Percentiles rank a stretch among this genome's conserved stretches.
Conservation (phyloP, 2,329 filamentous ascomycete species). For the Epichloe aotearoae region DNA sequence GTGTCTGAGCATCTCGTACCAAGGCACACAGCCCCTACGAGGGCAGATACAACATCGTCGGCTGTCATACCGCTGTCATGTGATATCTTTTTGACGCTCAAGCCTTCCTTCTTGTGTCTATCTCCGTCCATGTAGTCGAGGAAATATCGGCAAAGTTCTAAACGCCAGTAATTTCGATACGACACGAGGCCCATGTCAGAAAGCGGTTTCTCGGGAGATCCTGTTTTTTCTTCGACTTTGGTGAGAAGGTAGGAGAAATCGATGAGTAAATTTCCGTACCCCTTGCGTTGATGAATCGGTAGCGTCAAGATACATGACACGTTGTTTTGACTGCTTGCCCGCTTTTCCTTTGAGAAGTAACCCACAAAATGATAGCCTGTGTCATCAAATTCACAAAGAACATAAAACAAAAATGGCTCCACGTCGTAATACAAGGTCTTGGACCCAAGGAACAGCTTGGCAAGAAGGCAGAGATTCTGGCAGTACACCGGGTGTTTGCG, state of each 20-base stretch:
- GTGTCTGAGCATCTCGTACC: constrained; percentile 78
- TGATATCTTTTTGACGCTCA: constrained; percentile 58
- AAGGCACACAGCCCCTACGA: constrained; percentile 84
- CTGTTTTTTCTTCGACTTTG: constrained; percentile 75
- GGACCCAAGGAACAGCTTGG: constrained; percentile 94
- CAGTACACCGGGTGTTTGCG: constrained; percentile 98
- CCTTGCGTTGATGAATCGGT: constrained; percentile 92
- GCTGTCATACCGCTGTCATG: constrained; percentile 89
- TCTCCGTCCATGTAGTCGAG: constrained; percentile 31
- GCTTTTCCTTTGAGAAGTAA: constrained; percentile 99
- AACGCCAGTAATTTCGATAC: constrained; percentile 93
- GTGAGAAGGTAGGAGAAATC: constrained; percentile 97
- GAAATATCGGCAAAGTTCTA: constrained; percentile 76
- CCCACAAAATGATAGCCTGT: constrained; percentile 92
- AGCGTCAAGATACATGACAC: constrained; percentile 94
- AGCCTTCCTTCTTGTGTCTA: constrained; percentile 28
- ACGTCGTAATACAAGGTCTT: constrained; percentile 98
- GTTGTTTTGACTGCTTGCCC: constrained; percentile 88
- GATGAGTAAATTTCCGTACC: constrained; percentile 91
- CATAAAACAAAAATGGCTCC: constrained; percentile 93
- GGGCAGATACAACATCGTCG: constrained; percentile 87
- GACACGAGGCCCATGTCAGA: constrained; percentile 97
- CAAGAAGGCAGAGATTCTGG: constrained; percentile 89
- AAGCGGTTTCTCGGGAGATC: constrained; percentile 90
- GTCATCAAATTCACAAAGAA: constrained; percentile 88